Evolutionary conservation across 768 basidiomycete species (phyloP).

Genomic region (Chlorophyllum brunneum): DNA sequence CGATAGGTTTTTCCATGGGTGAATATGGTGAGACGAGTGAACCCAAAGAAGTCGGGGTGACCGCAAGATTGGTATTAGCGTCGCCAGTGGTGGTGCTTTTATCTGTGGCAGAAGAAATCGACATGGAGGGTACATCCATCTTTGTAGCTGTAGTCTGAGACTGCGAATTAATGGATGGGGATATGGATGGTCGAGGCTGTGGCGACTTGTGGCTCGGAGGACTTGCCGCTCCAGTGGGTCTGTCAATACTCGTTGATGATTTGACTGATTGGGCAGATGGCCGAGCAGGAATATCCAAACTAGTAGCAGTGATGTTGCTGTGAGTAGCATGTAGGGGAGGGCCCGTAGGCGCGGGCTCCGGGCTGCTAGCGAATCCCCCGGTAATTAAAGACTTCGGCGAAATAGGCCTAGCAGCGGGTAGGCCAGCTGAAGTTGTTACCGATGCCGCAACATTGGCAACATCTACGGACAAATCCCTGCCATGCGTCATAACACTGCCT

Average conservation of each 20-base stretch:
- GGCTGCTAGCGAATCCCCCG: slow-evolving; percentile 18
- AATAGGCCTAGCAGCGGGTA: neutral
- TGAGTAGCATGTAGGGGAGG: neutral
- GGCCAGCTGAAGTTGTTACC: neutral
- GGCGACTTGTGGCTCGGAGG: neutral
- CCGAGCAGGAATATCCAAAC: neutral
- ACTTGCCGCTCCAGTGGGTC: neutral
- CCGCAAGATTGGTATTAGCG: neutral
- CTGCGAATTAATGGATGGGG: slow-evolving; percentile 3
- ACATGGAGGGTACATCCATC: neutral
- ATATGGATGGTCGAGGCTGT: neutral
- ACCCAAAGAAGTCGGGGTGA: neutral
- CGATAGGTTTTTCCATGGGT: neutral
- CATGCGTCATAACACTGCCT: slow-evolving; percentile 27
- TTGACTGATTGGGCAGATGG: slow-evolving; percentile 7
- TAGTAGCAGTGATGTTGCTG: neutral
- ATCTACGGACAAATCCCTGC: slow-evolving; percentile 22
- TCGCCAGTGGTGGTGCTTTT: neutral
- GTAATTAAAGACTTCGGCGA: slow-evolving; percentile 12
- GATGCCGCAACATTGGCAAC: slow-evolving; percentile 15
- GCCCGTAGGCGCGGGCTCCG: slow-evolving; percentile 15
- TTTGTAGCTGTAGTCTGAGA: neutral
- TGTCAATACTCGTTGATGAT: neutral
- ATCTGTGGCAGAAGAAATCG: neutral
- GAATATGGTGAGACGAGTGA: slow-evolving; percentile 4